These are phyloP conservation scores for Amanita fuliginea DNA, from an alignment of 768 basidiomycete species.

Conservation along the genomic window DNA sequence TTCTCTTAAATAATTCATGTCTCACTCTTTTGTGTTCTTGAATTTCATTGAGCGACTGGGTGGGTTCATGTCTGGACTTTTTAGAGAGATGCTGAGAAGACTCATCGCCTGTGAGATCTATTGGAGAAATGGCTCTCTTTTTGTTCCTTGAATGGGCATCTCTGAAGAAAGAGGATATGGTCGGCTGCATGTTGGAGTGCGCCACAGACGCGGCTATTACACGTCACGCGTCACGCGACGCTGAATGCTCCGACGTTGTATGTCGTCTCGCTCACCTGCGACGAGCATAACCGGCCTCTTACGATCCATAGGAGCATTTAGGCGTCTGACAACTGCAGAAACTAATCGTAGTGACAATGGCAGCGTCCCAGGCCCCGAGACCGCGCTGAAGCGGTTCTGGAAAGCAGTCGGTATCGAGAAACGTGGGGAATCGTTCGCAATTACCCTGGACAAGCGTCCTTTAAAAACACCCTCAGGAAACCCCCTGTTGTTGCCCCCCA, in stretches of 20 bases:
- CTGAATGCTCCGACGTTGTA: slow-evolving; percentile 1
- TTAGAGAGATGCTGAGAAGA: slow-evolving; percentile 19
- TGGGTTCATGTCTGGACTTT: slow-evolving; percentile 15
- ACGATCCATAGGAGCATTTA: not conserved
- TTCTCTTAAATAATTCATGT: slow-evolving; percentile 37
- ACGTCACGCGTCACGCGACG: not conserved
- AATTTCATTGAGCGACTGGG: not conserved
- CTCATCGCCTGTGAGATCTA: slow-evolving; percentile 44
- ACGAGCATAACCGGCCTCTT: slow-evolving; percentile 5
- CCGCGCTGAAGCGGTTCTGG: slow-evolving; percentile 88
- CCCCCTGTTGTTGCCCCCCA: slow-evolving; percentile 54
- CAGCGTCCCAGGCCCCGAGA: slow-evolving; percentile 62
- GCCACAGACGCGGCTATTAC: not conserved
- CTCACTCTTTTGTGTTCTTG: slow-evolving; percentile 10
- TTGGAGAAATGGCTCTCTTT: slow-evolving; percentile 25
- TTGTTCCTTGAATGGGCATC: slow-evolving; percentile 11
- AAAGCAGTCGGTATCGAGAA: slow-evolving; percentile 74
- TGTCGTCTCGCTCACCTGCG: slow-evolving; percentile 6
- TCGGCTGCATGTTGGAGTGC: slow-evolving; percentile 16
- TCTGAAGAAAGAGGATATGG: slow-evolving; percentile 29
- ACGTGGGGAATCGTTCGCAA: slow-evolving; percentile 36
- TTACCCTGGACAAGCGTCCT: slow-evolving; percentile 74
- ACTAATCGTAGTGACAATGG: slow-evolving; percentile 41
- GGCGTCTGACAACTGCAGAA: slow-evolving; percentile 20
- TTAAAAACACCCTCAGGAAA: slow-evolving; percentile 88